Base-by-base conservation (phyloP, 805 yeast species). In the Komagataella populi region DNA sequence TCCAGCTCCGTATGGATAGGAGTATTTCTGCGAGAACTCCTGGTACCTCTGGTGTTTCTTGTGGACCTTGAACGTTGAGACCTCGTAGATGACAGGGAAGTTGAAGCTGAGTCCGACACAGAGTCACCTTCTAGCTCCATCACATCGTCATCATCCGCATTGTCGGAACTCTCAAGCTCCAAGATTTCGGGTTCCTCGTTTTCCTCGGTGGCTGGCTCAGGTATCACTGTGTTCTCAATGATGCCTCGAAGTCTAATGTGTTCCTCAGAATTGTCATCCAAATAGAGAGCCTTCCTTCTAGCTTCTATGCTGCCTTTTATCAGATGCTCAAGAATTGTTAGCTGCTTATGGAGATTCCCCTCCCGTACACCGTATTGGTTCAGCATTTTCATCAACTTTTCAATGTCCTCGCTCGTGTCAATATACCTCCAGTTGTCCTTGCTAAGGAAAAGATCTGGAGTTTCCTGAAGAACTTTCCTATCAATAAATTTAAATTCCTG, bases 351-450 rank as follows among this genome's bases (percentile, higher is more conserved):
- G 48, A 90, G 70, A 44, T 68, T 71, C 16, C 80, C 72, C 60
- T 89, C 97, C 48, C 95, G 69, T 50, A 68, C 70, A 2, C 96
- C 96, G 75, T 83, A 79, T 3, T 78, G 80, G 57, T 84, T 81
- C 49, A 89, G 68, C 87, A 91, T 84, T n/a, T 66, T 62, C 6
- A 82, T 53, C 23, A 90, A 60, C 12, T 61, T 61, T 1, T 76
- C 77, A 36, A 88, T 63, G 45, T 84, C 83, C n/a, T 73, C 76
- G 0, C 74, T 70, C 1, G 61, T 67, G 56, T 88, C 95, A 56
- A 80, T 77, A 57, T 64, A 86, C 51, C 83, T 76, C 97, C 97
- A 89, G 44, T 78, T 77, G 4, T 65, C 54, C 1, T 76, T 70
- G 12, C 72, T 64, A 7, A 81, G 56, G 20, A 87, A 60, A 5